Conservation (phyloP, 2,329 filamentous ascomycete species). For the Keithomyces neogunnii region DNA sequence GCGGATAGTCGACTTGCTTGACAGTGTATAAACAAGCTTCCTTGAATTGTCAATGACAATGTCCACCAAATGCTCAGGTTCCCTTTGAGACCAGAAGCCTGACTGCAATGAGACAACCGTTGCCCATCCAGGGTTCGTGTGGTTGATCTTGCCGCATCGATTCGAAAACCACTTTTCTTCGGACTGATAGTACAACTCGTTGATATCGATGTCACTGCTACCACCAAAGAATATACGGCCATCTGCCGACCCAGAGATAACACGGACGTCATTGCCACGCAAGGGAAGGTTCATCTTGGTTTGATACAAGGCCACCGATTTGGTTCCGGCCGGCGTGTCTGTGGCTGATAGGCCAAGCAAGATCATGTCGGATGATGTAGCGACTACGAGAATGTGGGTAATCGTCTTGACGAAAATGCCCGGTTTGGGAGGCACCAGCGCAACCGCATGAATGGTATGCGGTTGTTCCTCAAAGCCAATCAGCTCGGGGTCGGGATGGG, state of each 20-base stretch:
- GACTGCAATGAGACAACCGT: conserved; percentile 48
- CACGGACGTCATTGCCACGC: conserved; percentile 65
- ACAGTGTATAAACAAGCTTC: conserved; percentile 84
- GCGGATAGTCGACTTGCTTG: conserved; percentile 77
- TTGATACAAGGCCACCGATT: conserved; percentile 71
- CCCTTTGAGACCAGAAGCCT: conserved; percentile 41
- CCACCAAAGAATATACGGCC: conserved; percentile 94
- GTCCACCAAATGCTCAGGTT: conserved; percentile 59
- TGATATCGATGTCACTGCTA: conserved; percentile 72
- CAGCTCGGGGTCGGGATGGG: conserved; percentile 79
- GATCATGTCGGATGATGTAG: conserved; percentile 76
- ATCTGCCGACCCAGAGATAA: conserved; percentile 71
- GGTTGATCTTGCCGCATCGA: conserved; percentile 80
- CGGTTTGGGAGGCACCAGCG: conserved; percentile 72
- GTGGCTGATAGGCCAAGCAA: conserved; percentile 75
- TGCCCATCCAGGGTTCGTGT: conserved; percentile 66
- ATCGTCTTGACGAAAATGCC: conserved; percentile 85
- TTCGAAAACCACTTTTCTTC: conserved; percentile 96
- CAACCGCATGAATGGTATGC: conserved; percentile 84
- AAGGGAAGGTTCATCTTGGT: conserved; percentile 78
- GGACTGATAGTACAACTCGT: conserved; percentile 92
- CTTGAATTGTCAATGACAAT: conserved; percentile 85
- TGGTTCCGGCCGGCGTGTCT: conserved; percentile 59
- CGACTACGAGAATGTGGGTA: conserved; percentile 80
- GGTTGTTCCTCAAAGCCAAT: conserved; percentile 87